phyloP scores from a whole-genome alignment of 2,329 filamentous ascomycete genomes.

The Ceratocystis papillata region DNA sequence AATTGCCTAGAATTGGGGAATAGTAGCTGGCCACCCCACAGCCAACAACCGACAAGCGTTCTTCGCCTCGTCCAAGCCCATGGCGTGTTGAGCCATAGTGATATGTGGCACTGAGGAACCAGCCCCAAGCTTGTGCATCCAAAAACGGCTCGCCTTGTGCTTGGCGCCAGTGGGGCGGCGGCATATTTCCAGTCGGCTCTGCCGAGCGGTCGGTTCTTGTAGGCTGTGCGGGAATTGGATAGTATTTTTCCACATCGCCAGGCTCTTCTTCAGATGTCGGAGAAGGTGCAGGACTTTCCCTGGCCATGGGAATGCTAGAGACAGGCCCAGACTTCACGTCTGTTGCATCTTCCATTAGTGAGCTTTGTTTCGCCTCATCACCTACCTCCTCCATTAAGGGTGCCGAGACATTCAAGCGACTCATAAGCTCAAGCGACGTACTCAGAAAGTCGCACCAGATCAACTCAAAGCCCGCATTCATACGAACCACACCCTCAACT shows the following conservation, averaged over 20 bases:
- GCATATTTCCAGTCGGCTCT: conserved; percentile 20
- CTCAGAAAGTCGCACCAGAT: conserved; percentile 44
- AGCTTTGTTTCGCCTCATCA: conserved; percentile 16
- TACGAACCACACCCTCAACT: conserved; percentile 40
- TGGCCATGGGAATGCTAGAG: neutral
- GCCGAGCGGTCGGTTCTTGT: conserved; percentile 32
- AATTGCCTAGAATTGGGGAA: conserved; percentile 27
- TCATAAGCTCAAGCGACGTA: conserved; percentile 35
- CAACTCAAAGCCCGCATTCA: conserved; percentile 43
- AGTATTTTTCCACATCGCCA: conserved; percentile 26
- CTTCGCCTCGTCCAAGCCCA: conserved; percentile 35
- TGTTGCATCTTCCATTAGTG: neutral
- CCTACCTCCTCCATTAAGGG: conserved; percentile 28
- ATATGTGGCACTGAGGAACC: conserved; percentile 37
- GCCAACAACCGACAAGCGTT: conserved; percentile 33
- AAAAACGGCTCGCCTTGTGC: conserved; percentile 33
- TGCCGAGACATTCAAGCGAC: conserved; percentile 38
- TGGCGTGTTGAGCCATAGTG: conserved; percentile 35
- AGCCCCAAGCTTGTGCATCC: conserved; percentile 34
- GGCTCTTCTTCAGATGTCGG: neutral
- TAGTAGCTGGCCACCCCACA: conserved; percentile 39
- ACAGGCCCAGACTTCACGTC: neutral
- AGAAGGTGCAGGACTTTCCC: neutral
- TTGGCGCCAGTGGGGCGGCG: conserved; percentile 28
- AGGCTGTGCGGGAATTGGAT: conserved; percentile 33